Conservation (phyloP, 768 basidiomycete genomes). For the Tylopilus balloui region DNA sequence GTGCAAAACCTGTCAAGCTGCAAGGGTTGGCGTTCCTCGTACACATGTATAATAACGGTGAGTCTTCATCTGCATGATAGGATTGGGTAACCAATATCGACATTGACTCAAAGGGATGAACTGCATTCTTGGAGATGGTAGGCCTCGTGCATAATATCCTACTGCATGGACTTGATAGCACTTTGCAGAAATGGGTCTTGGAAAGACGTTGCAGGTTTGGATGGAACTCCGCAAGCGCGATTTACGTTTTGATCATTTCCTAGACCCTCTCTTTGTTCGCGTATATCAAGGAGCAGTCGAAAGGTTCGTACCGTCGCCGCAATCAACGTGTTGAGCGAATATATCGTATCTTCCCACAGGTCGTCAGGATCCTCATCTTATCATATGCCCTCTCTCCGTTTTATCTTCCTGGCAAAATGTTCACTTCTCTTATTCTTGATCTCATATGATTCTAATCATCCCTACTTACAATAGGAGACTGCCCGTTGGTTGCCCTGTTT, state of each 20-base stretch:
- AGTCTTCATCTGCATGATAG: background rate
- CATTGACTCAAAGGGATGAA: conserved; percentile 53
- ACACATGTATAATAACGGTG: conserved; percentile 64
- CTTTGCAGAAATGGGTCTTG: conserved; percentile 53
- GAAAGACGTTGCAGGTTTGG: conserved; percentile 57
- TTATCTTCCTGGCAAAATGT: conserved; percentile 56
- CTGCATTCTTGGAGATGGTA: conserved; percentile 69
- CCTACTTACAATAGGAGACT: conserved; percentile 38
- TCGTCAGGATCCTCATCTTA: conserved; percentile 56
- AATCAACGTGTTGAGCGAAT: background rate
- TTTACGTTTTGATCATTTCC: conserved; percentile 2
- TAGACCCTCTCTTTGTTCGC: conserved; percentile 63
- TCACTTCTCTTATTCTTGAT: conserved; percentile 7
- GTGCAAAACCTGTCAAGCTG: conserved; percentile 32
- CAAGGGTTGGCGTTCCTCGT: conserved; percentile 63
- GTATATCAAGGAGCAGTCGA: conserved; percentile 53
- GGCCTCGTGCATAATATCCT: conserved; percentile 12
- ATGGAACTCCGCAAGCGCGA: background rate
- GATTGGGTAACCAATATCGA: background rate
- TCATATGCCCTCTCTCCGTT: conserved; percentile 71
- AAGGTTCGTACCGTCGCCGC: conserved; percentile 29
- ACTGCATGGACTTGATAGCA: background rate
- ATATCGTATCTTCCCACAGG: conserved; percentile 22
- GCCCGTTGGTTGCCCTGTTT: conserved; percentile 52
- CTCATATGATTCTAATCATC: background rate